Evolutionary conservation across 2,329 filamentous ascomycete species (phyloP).

Genomic region (Allantophomopsis lycopodina): DNA sequence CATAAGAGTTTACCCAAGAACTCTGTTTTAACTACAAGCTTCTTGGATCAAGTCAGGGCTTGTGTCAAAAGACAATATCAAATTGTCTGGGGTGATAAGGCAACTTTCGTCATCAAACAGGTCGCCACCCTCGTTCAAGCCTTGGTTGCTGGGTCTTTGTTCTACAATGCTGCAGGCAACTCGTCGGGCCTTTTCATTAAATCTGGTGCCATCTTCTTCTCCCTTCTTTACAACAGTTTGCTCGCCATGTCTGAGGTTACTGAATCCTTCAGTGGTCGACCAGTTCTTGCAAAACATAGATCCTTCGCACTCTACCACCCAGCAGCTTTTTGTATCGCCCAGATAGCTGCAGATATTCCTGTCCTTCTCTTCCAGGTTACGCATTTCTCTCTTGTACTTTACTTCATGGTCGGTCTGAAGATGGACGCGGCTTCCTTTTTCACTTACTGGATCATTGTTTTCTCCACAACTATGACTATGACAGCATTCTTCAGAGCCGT

Average conservation of each 20-base stretch:
- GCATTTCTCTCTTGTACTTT: constrained; percentile 41
- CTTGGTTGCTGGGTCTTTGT: constrained; percentile 50
- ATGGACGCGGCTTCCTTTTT: constrained; percentile 40
- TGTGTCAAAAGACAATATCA: constrained; percentile 48
- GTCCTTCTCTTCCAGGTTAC: constrained; percentile 43
- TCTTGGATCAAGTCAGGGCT: constrained; percentile 38
- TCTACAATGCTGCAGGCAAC: constrained; percentile 46
- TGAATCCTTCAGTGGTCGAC: constrained; percentile 44
- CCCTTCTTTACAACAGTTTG: constrained; percentile 47
- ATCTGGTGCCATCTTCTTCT: constrained; percentile 49
- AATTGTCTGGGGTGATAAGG: constrained; percentile 50
- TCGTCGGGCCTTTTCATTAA: constrained; percentile 50
- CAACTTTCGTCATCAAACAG: constrained; percentile 50
- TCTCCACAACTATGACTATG: constrained; percentile 38
- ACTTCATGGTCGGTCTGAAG: constrained; percentile 49
- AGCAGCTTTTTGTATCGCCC: constrained; percentile 42
- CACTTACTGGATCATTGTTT: constrained; percentile 42
- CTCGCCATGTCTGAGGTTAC: constrained; percentile 54
- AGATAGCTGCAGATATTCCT: constrained; percentile 38
- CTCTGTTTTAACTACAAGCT: constrained; percentile 42
- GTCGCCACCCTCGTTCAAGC: constrained; percentile 41
- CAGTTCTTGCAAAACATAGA: constrained; percentile 44
- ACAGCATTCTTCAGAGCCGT: constrained; percentile 43
- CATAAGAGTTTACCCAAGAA: constrained; percentile 33
- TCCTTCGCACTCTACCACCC: constrained; percentile 43